Conservation (phyloP, 2,329 filamentous ascomycete genomes). For the Cordyceps tenuipes region DNA sequence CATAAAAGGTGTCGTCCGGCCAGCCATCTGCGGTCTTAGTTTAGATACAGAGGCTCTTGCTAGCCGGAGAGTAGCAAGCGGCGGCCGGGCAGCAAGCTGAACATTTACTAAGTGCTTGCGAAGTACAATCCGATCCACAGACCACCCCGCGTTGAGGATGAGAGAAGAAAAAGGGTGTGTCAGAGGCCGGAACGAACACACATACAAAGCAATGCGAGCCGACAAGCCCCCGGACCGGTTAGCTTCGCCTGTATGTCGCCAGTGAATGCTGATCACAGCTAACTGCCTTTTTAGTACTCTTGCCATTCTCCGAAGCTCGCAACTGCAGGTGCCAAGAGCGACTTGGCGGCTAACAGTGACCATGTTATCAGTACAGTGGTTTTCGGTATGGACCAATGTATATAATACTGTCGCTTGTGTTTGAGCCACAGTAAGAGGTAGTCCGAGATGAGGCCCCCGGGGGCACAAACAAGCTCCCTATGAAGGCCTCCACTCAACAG, state of each 20-base stretch:
- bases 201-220: neutral
- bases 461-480: no score
- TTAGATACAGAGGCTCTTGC: neutral
- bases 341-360: neutral
- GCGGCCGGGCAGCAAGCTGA: no score
- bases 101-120: neutral
- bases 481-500: no score
- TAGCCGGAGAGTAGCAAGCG: neutral
- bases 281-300: no score
- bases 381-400: no score
- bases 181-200: neutral
- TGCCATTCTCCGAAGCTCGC: no score
- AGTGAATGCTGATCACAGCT: neutral
- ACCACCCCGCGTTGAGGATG: neutral
- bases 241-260: conserved; percentile 1
- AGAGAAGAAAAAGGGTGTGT: neutral
- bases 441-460: no score
- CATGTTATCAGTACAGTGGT: neutral
- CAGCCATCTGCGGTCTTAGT: neutral
- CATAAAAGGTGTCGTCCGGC: neutral
- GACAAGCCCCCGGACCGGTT: neutral
- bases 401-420: no score
- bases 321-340: neutral
- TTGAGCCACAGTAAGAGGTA: no score
- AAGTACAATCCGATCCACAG: neutral